Conservation (phyloP, 805 yeast species). For the Pichia exigua region DNA sequence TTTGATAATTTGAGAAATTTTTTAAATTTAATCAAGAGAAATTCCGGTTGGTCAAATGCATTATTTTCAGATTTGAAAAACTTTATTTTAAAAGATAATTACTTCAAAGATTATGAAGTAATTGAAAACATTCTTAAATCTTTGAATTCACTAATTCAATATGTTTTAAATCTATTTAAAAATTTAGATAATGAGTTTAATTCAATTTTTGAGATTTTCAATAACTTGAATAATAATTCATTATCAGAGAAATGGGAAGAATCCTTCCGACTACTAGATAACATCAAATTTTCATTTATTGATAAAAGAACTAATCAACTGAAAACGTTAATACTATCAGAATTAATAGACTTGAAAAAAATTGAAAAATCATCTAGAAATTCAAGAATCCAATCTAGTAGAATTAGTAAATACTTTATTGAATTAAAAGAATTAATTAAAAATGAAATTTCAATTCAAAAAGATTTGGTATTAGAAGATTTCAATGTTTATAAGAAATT, state of each 20-base stretch:
- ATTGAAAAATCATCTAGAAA: constrained; percentile 28
- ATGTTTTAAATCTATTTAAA: constrained; percentile 38
- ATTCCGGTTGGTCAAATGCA: constrained; percentile 33
- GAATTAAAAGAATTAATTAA: constrained; percentile 30
- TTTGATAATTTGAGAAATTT: constrained; percentile 30
- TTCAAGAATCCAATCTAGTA: constrained; percentile 17
- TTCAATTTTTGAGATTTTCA: constrained; percentile 27
- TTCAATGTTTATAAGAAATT: constrained; percentile 29
- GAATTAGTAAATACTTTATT: constrained; percentile 18
- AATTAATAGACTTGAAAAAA: constrained; percentile 26
- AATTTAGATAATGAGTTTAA: constrained; percentile 34
- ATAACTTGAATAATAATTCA: constrained; percentile 34
- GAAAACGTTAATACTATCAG: constrained; percentile 23
- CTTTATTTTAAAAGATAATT: constrained; percentile 18
- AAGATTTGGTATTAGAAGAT: constrained; percentile 14
- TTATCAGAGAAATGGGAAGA: constrained; percentile 36
- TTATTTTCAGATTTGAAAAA: constrained; percentile 29
- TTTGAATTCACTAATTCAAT: constrained; percentile 43
- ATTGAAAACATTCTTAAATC: constrained; percentile 41
- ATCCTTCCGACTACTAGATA: constrained; percentile 24
- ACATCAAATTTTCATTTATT: constrained; percentile 20
- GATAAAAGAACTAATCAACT: constrained; percentile 9
- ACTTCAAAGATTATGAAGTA: constrained; percentile 17
- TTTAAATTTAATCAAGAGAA: constrained; percentile 31
- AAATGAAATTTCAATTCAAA: constrained; percentile 29